Evolutionary conservation across 2,329 filamentous ascomycete species (phyloP).

Genomic region (Clonostachys sp.): DNA sequence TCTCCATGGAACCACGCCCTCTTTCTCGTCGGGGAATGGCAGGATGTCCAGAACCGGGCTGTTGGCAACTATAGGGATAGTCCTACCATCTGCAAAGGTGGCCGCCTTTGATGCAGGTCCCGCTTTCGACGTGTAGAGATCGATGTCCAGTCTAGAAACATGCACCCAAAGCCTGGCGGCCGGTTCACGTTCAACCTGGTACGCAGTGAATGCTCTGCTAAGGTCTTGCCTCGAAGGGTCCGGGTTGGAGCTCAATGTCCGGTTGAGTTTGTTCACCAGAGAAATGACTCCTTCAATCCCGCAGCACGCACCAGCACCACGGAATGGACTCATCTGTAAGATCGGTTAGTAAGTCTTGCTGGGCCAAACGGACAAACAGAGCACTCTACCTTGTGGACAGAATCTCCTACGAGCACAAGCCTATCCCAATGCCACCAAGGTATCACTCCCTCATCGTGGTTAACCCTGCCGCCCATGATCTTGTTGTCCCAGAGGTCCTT

Average conservation of each 20-base stretch:
- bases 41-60: not conserved
- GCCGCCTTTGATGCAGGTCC: not conserved
- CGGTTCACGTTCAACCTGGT: not conserved
- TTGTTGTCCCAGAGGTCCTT: not conserved
- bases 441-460: not conserved
- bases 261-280: not conserved
- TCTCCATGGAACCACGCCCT: not conserved
- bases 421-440: not conserved
- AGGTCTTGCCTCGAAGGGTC: not conserved
- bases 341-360: not conserved
- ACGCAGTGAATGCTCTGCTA: not conserved
- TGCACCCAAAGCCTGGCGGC: not conserved
- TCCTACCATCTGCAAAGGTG: not conserved
- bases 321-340: not conserved
- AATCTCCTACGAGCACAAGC: not conserved
- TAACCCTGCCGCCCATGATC: not conserved
- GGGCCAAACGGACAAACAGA: not conserved
- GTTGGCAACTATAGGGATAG: not conserved
- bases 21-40: not conserved
- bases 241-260: not conserved
- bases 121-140: not conserved
- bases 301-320: not conserved
- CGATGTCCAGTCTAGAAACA: not conserved
- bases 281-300: not conserved
- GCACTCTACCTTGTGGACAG: not conserved